These are phyloP conservation scores for Suhomyces kunorum DNA, from an alignment of 1,139 yeast species.

Conservation along the genomic window DNA sequence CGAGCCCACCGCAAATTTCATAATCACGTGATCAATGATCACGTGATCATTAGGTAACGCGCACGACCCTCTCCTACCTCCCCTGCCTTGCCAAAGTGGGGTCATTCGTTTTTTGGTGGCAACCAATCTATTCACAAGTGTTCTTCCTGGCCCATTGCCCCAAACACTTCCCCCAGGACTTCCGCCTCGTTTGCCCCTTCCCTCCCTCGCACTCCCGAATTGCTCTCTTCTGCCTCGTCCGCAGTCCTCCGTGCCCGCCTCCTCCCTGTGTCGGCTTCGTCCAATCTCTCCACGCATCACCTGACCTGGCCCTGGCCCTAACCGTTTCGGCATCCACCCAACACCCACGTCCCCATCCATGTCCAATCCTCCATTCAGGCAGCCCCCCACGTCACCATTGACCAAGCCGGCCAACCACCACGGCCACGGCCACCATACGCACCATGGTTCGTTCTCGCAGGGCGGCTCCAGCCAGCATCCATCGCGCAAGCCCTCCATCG, in stretches of 20 bases:
- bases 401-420: conserved; percentile 11
- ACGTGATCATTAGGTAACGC: neutral
- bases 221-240: neutral
- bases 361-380: conserved; percentile 22
- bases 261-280: no score
- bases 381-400: conserved; percentile 19
- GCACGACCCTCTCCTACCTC: no score
- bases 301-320: conserved; percentile 1
- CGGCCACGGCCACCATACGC: conserved; percentile 8
- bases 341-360: conserved; percentile 6
- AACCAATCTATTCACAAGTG: neutral
- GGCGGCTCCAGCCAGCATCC: conserved; percentile 20
- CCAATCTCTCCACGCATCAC: conserved; percentile 5
- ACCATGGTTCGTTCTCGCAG: conserved; percentile 13
- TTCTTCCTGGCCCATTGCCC: no score
- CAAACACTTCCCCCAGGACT: neutral
- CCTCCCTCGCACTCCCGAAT: neutral
- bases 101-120: conserved; percentile 10
- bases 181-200: neutral
- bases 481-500: conserved; percentile 71
- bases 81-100: conserved; percentile 7
- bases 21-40: neutral
- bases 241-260: no score
- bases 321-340: no score
- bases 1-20: no score